Base-by-base conservation (phyloP, 139 green algal species). In the Diplosphaera chodatii region DNA sequence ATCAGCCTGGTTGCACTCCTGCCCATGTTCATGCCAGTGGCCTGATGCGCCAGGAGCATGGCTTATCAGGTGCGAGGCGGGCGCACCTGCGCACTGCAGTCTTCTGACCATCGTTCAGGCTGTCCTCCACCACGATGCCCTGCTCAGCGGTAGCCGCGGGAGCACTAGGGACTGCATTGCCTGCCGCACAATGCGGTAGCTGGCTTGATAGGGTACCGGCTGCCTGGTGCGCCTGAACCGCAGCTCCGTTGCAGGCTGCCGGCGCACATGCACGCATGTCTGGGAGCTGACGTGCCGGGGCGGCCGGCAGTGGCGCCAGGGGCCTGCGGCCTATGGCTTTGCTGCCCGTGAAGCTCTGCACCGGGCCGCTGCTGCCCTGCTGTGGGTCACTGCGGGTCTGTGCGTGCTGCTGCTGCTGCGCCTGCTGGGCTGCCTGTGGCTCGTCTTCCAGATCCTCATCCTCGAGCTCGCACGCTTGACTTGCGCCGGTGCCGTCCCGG, bases 101-200 rank as follows among this genome's bases (percentile, higher is more conserved):
- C 29, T 69, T 62, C 86, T 96, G 91, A 32, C 93, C 86, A 23
- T 63, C 29, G 72, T 94, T 96, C 67, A 96, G 63, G 18, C n/a
- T 20, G 31, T 59, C 48, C 22, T 59, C 48, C 48, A 18, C 48
- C 48, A 59, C 48, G 16, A 59, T 25, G 48, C 48, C 48, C 18
- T 59, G 48, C 48, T 21, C 48, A 10, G 48, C 13, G 18, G n/a
- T n/a, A n/a, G n/a, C n/a, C n/a, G n/a, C n/a, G n/a, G n/a, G n/a
- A n/a, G n/a, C n/a, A n/a, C n/a, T n/a, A n/a, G n/a, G n/a, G n/a
- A n/a, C n/a, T n/a, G n/a, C n/a, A n/a, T n/a, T n/a, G n/a, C n/a
- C n/a, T n/a, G n/a, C n/a, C n/a, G n/a, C n/a, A n/a, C n/a, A n/a
- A n/a, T n/a, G n/a, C n/a, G n/a, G n/a, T n/a, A n/a, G n/a, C n/a